Percentiles rank a stretch among this genome's conserved stretches.
phyloP scores from a whole-genome alignment of 164 flowering plant species.

The Tinospora cordifolia region DNA sequence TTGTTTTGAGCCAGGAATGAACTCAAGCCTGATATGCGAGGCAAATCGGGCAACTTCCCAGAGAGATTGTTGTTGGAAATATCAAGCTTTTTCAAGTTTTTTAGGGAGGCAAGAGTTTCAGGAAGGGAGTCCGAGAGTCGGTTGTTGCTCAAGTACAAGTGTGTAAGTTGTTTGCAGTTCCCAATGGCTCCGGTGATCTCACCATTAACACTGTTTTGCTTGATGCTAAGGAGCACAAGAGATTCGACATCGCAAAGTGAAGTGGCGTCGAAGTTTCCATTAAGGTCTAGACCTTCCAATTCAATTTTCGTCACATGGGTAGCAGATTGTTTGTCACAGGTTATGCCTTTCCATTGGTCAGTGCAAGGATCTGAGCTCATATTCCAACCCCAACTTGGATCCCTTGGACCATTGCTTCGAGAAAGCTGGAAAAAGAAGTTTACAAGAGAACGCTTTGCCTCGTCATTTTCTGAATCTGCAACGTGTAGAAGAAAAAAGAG shows the following conservation, averaged over 20 bases:
- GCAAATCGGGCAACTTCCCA: constrained; percentile 34
- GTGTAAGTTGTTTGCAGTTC: constrained; percentile 39
- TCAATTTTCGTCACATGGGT: constrained; percentile 20
- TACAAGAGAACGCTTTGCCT: constrained; percentile 21
- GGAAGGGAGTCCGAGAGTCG: constrained; percentile 35
- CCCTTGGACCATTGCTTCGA: constrained; percentile 4
- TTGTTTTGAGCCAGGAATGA: constrained; percentile 39
- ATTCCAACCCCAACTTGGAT: constrained; percentile 30
- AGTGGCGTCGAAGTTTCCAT: constrained; percentile 29
- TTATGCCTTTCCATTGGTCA: constrained; percentile 31
- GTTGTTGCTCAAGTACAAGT: constrained; percentile 28
- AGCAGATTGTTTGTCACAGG: constrained; percentile 8
- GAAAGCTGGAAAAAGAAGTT: constrained; percentile 27
- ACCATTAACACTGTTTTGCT: constrained; percentile 31
- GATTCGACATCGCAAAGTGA: constrained; percentile 27
- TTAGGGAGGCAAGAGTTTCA: constrained; percentile 22
- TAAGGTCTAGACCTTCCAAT: constrained; percentile 23
- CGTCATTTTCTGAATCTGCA: constrained; percentile 21
- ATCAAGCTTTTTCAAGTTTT: constrained; percentile 29
- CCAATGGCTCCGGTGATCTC: constrained; percentile 25
- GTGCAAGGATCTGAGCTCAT: constrained; percentile 37
- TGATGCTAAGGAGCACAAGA: constrained; percentile 29
- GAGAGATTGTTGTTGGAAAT: constrained; percentile 39
- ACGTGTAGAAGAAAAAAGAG: constrained; percentile 23
- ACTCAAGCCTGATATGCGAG: constrained; percentile 35